Conservation (phyloP, 2,329 filamentous ascomycete species). For the Coniochaeta hoffmannii region DNA sequence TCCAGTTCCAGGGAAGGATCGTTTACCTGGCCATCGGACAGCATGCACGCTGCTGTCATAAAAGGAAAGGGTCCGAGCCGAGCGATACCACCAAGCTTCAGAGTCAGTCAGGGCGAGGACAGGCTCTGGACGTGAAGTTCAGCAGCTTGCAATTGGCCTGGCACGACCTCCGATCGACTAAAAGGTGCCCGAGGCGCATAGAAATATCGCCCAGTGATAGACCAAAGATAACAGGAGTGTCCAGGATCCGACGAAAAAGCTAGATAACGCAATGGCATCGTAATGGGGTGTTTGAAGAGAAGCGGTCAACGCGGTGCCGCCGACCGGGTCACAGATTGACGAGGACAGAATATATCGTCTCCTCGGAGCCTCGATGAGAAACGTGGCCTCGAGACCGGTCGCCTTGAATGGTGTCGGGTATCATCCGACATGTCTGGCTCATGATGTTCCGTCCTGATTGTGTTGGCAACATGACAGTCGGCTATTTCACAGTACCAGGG, state of each 20-base stretch:
- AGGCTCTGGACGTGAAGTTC: background rate
- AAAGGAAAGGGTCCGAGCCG: background rate
- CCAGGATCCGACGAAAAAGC: background rate
- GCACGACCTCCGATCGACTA: background rate
- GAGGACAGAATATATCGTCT: background rate
- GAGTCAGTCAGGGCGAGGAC: background rate
- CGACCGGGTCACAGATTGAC: background rate
- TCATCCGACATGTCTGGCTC: background rate
- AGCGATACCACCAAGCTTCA: background rate
- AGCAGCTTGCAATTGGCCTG: background rate
- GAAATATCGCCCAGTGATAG: background rate
- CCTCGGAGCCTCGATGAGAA: background rate
- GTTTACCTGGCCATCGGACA: background rate
- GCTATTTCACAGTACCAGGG: background rate
- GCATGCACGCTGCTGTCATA: background rate
- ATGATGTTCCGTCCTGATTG: background rate
- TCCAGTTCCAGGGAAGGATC: background rate
- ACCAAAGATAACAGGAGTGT: constrained; percentile 1
- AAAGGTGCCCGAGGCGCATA: background rate
- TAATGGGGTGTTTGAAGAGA: background rate
- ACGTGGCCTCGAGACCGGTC: background rate
- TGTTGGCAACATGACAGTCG: background rate
- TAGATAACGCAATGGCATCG: background rate
- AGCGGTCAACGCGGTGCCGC: background rate
- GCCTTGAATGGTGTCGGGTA: background rate